Conservation (phyloP, 2,329 filamentous ascomycete species). For the Byssothecium circinans region DNA sequence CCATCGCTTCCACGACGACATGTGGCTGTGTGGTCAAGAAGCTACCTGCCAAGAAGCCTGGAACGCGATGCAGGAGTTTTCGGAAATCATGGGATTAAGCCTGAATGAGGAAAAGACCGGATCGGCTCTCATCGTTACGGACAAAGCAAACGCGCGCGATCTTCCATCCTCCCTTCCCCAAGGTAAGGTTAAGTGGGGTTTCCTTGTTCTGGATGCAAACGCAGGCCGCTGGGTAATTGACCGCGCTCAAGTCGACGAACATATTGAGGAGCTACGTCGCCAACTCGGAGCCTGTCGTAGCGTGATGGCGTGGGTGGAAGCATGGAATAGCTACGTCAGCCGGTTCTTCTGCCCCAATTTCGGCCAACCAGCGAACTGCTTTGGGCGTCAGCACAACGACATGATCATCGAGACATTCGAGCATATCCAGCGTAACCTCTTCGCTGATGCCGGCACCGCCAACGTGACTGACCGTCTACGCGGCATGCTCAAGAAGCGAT, state of each 20-base stretch:
- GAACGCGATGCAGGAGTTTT: conserved; percentile 60
- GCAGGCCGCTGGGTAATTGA: conserved; percentile 63
- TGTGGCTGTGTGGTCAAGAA: conserved; percentile 68
- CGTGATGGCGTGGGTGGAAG: conserved; percentile 61
- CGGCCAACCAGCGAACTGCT: conserved; percentile 57
- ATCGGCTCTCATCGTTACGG: conserved; percentile 47
- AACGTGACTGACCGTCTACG: conserved; percentile 59
- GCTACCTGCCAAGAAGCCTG: conserved; percentile 59
- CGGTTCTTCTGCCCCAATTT: conserved; percentile 63
- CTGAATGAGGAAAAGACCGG: conserved; percentile 64
- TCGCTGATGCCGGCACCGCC: conserved; percentile 37
- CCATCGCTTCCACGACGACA: conserved; percentile 65
- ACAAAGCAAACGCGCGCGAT: conserved; percentile 21
- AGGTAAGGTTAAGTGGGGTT: conserved; percentile 62
- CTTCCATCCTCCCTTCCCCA: conserved; percentile 47
- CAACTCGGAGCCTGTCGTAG: conserved; percentile 60
- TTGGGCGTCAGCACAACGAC: conserved; percentile 59
- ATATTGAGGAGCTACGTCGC: conserved; percentile 60
- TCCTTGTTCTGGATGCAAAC: conserved; percentile 57
- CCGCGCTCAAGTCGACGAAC: conserved; percentile 59
- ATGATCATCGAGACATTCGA: conserved; percentile 56
- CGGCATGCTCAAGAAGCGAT: conserved; percentile 43
- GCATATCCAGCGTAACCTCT: conserved; percentile 56
- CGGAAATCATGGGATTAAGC: conserved; percentile 57
- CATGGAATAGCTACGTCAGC: conserved; percentile 61